Percentiles rank a stretch among this genome's conserved stretches.
Conservation (phyloP, 192 early-diverging fungal genomes). For the Rhizophlyctis rosea region DNA sequence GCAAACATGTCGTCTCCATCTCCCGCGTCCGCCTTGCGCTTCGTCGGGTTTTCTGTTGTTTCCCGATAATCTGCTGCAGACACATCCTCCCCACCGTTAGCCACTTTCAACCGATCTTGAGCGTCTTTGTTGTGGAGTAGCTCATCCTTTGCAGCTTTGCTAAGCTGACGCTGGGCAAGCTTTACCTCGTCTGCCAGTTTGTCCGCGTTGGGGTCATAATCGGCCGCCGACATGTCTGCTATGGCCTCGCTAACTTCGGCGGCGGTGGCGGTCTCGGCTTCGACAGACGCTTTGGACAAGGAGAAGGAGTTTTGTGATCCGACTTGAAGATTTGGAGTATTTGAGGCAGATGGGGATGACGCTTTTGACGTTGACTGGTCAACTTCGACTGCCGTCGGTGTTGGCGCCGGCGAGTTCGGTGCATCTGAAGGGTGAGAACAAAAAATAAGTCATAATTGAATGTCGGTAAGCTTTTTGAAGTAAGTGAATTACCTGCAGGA, state of each 20-base stretch:
- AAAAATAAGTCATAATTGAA: constrained; percentile 7
- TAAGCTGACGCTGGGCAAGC: constrained; percentile 42
- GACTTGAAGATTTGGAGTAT: no score
- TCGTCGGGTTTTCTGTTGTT: constrained; percentile 27
- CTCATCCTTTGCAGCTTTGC: constrained; percentile 30
- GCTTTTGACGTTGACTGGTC: no score
- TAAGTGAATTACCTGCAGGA: constrained; percentile 9
- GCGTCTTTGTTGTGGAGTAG: constrained; percentile 26
- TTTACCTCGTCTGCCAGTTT: constrained; percentile 60
- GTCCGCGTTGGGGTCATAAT: constrained; percentile 80
- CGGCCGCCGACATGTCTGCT: constrained; percentile 51
- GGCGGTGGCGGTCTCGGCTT: not conserved
- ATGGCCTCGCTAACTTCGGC: constrained; percentile 8
- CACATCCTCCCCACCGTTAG: constrained; percentile 53
- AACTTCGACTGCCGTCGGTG: not conserved
- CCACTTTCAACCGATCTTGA: constrained; percentile 27
- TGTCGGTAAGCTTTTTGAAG: constrained; percentile 11
- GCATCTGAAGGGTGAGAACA: not conserved
- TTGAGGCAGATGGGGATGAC: no score
- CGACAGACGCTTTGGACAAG: constrained; percentile 7
- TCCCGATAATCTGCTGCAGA: constrained; percentile 66
- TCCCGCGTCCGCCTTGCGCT: constrained; percentile 8
- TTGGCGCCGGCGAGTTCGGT: not conserved
- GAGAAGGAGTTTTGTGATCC: no score
- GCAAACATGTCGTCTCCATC: constrained; percentile 69